Evolutionary conservation across 108 stramenopile species (phyloP).

Genomic region (Nitzschia putrida): DNA sequence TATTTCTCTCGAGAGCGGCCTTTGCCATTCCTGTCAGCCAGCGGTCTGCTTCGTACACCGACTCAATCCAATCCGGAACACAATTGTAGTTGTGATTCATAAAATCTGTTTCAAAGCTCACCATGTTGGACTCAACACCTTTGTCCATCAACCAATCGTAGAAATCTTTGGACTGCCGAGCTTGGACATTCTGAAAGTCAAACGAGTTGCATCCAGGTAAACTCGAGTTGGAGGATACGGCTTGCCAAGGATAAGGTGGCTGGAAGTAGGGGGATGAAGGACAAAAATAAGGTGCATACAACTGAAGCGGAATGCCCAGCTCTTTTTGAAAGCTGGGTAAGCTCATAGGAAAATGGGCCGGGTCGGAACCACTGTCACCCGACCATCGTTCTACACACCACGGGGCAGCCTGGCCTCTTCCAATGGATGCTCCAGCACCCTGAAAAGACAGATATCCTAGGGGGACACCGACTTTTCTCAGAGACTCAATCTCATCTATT

Average conservation of each 20-base stretch:
- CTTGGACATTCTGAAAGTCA: constrained; percentile 30
- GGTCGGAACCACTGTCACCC: constrained; percentile 37
- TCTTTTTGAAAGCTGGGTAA: constrained; percentile 22
- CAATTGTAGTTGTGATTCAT: constrained; percentile 52
- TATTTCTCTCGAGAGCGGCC: constrained; percentile 26
- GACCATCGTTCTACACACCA: constrained; percentile 48
- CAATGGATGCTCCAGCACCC: constrained; percentile 43
- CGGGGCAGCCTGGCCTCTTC: constrained; percentile 38
- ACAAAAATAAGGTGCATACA: constrained; percentile 53
- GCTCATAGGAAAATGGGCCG: constrained; percentile 28
- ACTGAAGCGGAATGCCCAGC: constrained; percentile 34
- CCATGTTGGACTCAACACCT: constrained; percentile 37
- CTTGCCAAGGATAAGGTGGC: constrained; percentile 18
- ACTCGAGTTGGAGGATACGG: constrained; percentile 25
- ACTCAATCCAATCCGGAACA: constrained; percentile 30
- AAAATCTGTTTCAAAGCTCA: constrained; percentile 47
- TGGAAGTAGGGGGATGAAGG: constrained; percentile 29
- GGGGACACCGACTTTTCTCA: constrained; percentile 23
- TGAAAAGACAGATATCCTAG: constrained; percentile 51
- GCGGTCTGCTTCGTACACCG: not conserved
- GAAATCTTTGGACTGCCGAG: constrained; percentile 29
- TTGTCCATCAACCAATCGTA: constrained; percentile 38
- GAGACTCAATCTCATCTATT: constrained; percentile 22
- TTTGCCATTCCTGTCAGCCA: constrained; percentile 46
- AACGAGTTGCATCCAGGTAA: constrained; percentile 31